A percentile compares a stretch with the other conserved stretches of the same genome.
Evolutionary conservation across 495 filamentous ascomycete genomes (phyloP).

Genomic region (Xylaria intraflava): DNA sequence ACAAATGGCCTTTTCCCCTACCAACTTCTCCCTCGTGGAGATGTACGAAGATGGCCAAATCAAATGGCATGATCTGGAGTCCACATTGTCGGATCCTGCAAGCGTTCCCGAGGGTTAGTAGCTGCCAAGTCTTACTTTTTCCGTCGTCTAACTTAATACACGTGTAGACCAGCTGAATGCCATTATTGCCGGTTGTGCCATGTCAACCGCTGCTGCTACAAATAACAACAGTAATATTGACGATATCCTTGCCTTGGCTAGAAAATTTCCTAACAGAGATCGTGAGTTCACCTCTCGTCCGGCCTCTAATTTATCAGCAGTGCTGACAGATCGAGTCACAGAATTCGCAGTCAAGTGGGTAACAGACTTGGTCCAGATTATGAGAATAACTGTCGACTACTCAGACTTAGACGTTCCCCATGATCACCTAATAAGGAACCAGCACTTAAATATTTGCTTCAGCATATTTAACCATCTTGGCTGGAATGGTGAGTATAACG

Average conservation of each 20-base stretch:
- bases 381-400: conserved; percentile 64
- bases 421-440: conserved; percentile 62
- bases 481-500: conserved; percentile 52
- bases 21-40: conserved; percentile 57
- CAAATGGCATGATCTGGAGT: conserved; percentile 57
- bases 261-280: conserved; percentile 40
- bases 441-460: conserved; percentile 59
- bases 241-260: conserved; percentile 64
- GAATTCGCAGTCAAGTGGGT: conserved; percentile 50
- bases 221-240: conserved; percentile 49
- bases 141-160: conserved; percentile 2
- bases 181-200: conserved; percentile 52
- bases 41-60: conserved; percentile 60
- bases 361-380: conserved; percentile 56
- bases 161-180: conserved; percentile 43
- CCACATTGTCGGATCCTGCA: conserved; percentile 36
- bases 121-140: neutral
- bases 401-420: conserved; percentile 57
- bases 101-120: conserved; percentile 39
- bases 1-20: conserved; percentile 67
- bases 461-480: conserved; percentile 65
- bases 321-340: conserved; percentile 25
- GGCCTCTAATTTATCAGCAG: conserved; percentile 9
- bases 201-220: conserved; percentile 46
- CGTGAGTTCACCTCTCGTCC: conserved; percentile 13